Base-by-base conservation (phyloP, 2,329 filamentous ascomycete genomes). In the Purpureocillium lavendulum region DNA sequence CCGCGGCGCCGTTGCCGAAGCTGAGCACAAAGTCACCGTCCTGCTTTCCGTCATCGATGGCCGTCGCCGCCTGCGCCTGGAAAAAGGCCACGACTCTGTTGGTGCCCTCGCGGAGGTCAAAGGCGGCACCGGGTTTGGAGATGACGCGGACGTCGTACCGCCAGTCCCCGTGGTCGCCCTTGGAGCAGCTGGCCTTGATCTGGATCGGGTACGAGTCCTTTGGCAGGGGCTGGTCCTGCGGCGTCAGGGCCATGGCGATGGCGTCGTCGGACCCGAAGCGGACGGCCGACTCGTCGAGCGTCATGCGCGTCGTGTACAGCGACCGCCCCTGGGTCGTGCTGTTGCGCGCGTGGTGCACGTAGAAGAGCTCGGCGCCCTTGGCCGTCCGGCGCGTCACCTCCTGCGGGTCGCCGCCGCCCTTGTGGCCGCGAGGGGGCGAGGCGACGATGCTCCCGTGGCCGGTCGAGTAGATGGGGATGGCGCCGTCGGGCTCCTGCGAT, bases 401-500 rank as follows among this genome's bases (percentile, higher is more conserved):
- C 34, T 59, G 57, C 4, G 57, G 45, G 12, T 56, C 52, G 5
- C 54, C 41, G 4, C 44, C 45, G 12, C 44, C 37, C 10, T 35
- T 40, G 7, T 48, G 33, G 7, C 35, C 43, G 5, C 51, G 49
- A n/a, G 58, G 52, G 5, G 21, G 21, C 1, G 58, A 61, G 12
- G 56, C 49, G 7, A 61, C 56, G 7, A 61, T 52, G 26, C 57
- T 61, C 4, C 58, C 58, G 29, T 61, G 58, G 1, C 58, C 58
- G 1, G 55, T 57, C 1, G 58, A 61, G 35, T 57, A 61, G 12
- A 58, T 53, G 1, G 58, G 57, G 6, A 52, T 46, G 11, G 50
- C 33, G 5, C 34, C 49, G 38, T 59, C 49, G 1, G 56, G 50
- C 1, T 41, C 33, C 36, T 61, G 58, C 2, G 56, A 50, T 3